These are phyloP conservation scores for Tuctoria greenei DNA, from an alignment of 176 grass and related monocot genomes.

Conservation along the genomic window DNA sequence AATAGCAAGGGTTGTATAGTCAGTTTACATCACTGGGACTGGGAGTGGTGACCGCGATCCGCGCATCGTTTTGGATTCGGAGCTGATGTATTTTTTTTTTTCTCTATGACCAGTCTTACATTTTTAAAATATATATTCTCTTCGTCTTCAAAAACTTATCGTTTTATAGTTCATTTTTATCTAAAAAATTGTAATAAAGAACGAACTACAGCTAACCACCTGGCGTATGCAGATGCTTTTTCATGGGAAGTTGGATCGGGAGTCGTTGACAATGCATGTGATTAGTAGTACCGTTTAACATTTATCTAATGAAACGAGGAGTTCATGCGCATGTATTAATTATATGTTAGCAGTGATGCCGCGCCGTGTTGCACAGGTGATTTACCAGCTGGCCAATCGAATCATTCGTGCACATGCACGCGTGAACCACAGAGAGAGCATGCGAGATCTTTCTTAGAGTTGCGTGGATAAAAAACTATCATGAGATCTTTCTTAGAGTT, in stretches of 20 bases:
- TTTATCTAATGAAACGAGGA: not conserved
- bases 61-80: not conserved
- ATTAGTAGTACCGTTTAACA: not conserved
- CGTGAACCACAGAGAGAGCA: not conserved
- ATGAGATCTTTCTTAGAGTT: too few species aligned
- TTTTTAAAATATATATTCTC: too few species aligned
- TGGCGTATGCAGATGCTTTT: not conserved
- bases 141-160: too few species aligned
- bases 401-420: not conserved
- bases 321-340: not conserved
- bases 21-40: too few species aligned
- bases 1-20: too few species aligned
- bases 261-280: not conserved
- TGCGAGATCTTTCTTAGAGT: too few species aligned
- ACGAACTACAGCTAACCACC: not conserved
- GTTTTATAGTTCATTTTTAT: too few species aligned
- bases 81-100: not conserved
- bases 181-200: not conserved
- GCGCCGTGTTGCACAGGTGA: not conserved
- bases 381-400: not conserved
- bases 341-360: not conserved
- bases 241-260: not conserved
- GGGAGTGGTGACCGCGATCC: not conserved
- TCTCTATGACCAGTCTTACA: not conserved
- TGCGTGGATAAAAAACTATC: too few species aligned